Evolutionary conservation across 371 early-diverging fungal species (phyloP).

Genomic region (Mortierella sp.): DNA sequence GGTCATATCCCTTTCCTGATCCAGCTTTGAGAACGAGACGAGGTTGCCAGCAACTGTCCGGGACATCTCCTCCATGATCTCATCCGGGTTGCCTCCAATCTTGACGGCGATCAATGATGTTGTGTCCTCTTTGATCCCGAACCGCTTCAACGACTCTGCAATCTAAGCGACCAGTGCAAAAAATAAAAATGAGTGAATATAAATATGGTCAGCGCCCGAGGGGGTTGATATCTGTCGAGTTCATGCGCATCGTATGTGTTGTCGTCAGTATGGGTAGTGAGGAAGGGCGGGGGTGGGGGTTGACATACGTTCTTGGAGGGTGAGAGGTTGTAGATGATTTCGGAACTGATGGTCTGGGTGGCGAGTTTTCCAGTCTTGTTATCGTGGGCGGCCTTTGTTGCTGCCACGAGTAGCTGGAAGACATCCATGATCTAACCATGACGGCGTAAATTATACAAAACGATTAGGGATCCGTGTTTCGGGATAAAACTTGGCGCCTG

Average conservation of each 20-base stretch:
- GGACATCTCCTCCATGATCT: conserved; percentile 59
- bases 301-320: conserved; percentile 63
- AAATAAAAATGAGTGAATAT: not conserved
- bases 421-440: conserved; percentile 61
- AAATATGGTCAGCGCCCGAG: too few relatives aligned
- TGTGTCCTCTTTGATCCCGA: conserved; percentile 65
- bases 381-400: conserved; percentile 67
- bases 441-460: not conserved
- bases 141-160: conserved; percentile 65
- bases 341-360: conserved; percentile 68
- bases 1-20: conserved; percentile 50
- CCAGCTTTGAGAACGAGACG: conserved; percentile 49
- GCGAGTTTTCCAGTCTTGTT: conserved; percentile 63
- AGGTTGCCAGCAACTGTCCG: conserved; percentile 46
- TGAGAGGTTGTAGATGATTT: conserved; percentile 71
- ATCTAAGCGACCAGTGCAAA: conserved; percentile 50
- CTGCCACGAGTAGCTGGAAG: conserved; percentile 65
- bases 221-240: too few relatives aligned
- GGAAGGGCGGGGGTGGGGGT: not conserved
- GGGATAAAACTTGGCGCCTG: not conserved
- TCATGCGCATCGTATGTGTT: too few relatives aligned
- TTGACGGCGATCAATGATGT: conserved; percentile 65
- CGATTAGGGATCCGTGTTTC: not conserved
- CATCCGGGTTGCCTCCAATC: conserved; percentile 61
- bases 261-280: too few relatives aligned